Evolutionary conservation across 2,329 filamentous ascomycete genomes (phyloP).

Genomic region (Periglandula ipomoeae): DNA sequence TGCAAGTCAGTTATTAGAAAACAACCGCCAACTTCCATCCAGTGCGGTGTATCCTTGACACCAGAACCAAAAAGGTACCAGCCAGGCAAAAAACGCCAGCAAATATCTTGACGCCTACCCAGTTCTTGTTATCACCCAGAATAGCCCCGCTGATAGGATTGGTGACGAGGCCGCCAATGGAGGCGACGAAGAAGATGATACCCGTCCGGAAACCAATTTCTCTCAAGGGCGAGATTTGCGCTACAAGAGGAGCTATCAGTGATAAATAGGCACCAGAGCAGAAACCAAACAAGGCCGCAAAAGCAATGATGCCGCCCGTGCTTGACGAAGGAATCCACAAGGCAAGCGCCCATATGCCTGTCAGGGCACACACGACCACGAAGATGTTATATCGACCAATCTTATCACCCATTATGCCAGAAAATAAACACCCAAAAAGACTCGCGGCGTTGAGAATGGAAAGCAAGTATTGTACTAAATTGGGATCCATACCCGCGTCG

Average conservation of each 20-base stretch:
- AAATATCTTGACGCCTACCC: conserved; percentile 28
- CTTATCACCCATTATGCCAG: conserved; percentile 25
- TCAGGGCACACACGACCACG: conserved; percentile 27
- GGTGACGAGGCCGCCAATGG: conserved; percentile 46
- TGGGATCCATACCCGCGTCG: conserved; percentile 13
- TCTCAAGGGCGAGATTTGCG: conserved; percentile 34
- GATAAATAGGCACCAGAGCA: conserved; percentile 32
- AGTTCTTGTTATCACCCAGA: conserved; percentile 18
- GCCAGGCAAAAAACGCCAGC: conserved; percentile 21
- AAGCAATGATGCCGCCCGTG: conserved; percentile 30
- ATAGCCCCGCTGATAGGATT: conserved; percentile 47
- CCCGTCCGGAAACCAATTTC: conserved; percentile 25
- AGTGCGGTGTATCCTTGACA: conserved; percentile 17
- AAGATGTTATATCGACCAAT: conserved; percentile 32
- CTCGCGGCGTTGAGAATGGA: conserved; percentile 30
- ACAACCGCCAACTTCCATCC: conserved; percentile 16
- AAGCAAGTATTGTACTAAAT: conserved; percentile 24
- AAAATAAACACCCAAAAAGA: conserved; percentile 26
- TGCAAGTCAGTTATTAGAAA: no score
- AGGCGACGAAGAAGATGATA: conserved; percentile 40
- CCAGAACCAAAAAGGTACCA: conserved; percentile 18
- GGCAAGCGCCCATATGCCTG: conserved; percentile 1
- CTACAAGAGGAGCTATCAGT: conserved; percentile 27
- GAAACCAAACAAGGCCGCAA: conserved; percentile 33
- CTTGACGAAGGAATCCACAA: conserved; percentile 9